phyloP scores from a whole-genome alignment of 2,329 filamentous ascomycete genomes.

The Diaporthe sp. region DNA sequence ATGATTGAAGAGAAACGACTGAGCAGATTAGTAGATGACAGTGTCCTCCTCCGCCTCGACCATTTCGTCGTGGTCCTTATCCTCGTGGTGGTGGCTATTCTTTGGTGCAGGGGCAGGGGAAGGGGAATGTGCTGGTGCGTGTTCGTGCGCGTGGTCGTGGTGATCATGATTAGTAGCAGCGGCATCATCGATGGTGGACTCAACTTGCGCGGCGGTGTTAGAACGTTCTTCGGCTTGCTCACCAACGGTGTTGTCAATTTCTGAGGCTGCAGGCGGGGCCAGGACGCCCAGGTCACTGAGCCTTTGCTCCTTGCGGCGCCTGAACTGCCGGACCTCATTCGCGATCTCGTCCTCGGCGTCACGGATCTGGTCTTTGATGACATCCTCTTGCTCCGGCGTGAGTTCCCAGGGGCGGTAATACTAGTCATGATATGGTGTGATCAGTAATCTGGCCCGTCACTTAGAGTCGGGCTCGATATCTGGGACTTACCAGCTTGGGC shows the following conservation, averaged over 20 bases:
- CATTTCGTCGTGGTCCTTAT: constrained; percentile 74
- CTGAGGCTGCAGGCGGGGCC: constrained; percentile 45
- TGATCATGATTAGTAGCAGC: constrained; percentile 42
- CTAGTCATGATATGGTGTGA: constrained; percentile 58
- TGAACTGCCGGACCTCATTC: constrained; percentile 75
- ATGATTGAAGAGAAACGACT: background rate
- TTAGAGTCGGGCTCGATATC: background rate
- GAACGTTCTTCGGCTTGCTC: constrained; percentile 59
- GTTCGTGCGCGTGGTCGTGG: constrained; percentile 20
- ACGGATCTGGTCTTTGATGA: constrained; percentile 78
- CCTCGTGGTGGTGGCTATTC: constrained; percentile 48
- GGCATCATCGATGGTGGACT: constrained; percentile 53
- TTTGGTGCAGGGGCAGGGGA: constrained; percentile 47
- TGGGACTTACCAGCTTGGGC: constrained; percentile 79
- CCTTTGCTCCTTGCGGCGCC: constrained; percentile 60
- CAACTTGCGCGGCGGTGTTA: constrained; percentile 51
- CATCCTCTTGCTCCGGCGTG: constrained; percentile 76
- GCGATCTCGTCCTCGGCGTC: constrained; percentile 75
- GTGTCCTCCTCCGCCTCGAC: constrained; percentile 91
- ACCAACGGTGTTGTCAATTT: constrained; percentile 57
- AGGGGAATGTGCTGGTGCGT: constrained; percentile 33
- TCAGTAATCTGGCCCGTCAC: constrained; percentile 27
- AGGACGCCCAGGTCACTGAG: constrained; percentile 54
- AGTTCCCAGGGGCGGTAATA: constrained; percentile 90
- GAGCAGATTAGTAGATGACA: constrained; percentile 80